phyloP scores from a whole-genome alignment of 2,329 filamentous ascomycete genomes.

The Aspergillus sp. region DNA sequence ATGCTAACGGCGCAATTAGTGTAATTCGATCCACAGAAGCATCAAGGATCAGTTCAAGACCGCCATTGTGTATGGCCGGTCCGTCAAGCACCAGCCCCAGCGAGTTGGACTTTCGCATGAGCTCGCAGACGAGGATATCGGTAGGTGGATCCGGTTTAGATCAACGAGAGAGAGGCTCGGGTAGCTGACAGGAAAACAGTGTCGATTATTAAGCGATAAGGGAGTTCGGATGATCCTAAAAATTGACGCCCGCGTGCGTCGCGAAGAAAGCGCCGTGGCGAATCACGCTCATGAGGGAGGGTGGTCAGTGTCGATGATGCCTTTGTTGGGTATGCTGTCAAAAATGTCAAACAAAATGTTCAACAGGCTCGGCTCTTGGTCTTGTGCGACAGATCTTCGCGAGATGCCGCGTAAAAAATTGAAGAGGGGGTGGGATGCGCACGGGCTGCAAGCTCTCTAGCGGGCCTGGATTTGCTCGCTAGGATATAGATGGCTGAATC shows the following conservation, averaged over 20 bases:
- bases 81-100: constrained; percentile 97
- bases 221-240: background rate
- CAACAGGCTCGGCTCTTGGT: constrained; percentile 18
- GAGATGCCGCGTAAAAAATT: constrained; percentile 21
- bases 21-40: constrained; percentile 92
- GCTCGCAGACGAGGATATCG: constrained; percentile 94
- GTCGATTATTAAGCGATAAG: constrained; percentile 66
- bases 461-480: background rate
- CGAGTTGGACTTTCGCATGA: constrained; percentile 87
- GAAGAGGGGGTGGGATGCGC: constrained; percentile 12
- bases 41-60: constrained; percentile 95
- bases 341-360: constrained; percentile 11
- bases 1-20: constrained; percentile 54
- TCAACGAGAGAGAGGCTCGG: background rate
- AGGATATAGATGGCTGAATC: too few relatives aligned
- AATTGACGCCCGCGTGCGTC: constrained; percentile 10
- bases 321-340: too few relatives aligned
- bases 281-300: constrained; percentile 17
- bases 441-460: constrained; percentile 7
- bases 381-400: constrained; percentile 22
- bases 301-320: too few relatives aligned
- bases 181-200: constrained; percentile 39
- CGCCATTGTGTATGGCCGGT: constrained; percentile 94
- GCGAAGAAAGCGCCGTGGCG: constrained; percentile 17
- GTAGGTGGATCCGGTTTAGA: constrained; percentile 48